These are phyloP conservation scores for Phytophthora podocarpi DNA, from an alignment of 352 stramenopile species.

Conservation along the genomic window DNA sequence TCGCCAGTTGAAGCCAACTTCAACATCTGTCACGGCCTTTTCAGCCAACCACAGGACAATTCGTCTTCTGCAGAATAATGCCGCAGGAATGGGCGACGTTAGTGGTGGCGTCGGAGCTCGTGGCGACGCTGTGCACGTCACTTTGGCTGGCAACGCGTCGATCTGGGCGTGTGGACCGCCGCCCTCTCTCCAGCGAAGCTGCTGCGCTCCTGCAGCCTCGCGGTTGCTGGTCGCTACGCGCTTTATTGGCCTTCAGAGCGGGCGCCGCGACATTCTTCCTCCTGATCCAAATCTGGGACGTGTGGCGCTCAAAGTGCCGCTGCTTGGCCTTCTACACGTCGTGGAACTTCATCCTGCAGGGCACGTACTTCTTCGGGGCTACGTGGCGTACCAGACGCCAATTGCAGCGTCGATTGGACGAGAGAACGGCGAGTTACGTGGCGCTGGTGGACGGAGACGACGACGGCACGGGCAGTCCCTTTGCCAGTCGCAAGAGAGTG, in stretches of 20 bases:
- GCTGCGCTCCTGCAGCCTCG: constrained; percentile 46
- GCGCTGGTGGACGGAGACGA: constrained; percentile 42
- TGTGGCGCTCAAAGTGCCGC: constrained; percentile 49
- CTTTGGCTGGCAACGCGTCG: constrained; percentile 57
- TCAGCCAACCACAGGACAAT: constrained; percentile 12
- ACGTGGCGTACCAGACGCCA: constrained; percentile 33
- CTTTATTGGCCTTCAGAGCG: constrained; percentile 47
- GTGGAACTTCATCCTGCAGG: constrained; percentile 87
- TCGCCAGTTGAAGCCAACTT: constrained; percentile 18
- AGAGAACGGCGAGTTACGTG: constrained; percentile 38
- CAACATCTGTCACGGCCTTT: constrained; percentile 16
- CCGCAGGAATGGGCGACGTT: constrained; percentile 54
- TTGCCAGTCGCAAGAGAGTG: constrained; percentile 12
- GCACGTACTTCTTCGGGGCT: constrained; percentile 58
- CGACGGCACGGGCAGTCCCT: constrained; percentile 35
- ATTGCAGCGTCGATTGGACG: constrained; percentile 25
- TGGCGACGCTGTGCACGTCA: constrained; percentile 40
- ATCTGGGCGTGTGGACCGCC: constrained; percentile 36
- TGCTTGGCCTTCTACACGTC: constrained; percentile 84
- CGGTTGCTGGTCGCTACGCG: constrained; percentile 45
- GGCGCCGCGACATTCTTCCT: constrained; percentile 54
- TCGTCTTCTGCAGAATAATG: constrained; percentile 27
- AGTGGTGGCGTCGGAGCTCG: constrained; percentile 56
- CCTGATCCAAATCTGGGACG: constrained; percentile 60
- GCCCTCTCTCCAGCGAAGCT: constrained; percentile 37